Percentiles rank a stretch among this genome's conserved stretches.
phyloP scores from a whole-genome alignment of 352 stramenopile genomes.

The Phytophthora kernoviae region DNA sequence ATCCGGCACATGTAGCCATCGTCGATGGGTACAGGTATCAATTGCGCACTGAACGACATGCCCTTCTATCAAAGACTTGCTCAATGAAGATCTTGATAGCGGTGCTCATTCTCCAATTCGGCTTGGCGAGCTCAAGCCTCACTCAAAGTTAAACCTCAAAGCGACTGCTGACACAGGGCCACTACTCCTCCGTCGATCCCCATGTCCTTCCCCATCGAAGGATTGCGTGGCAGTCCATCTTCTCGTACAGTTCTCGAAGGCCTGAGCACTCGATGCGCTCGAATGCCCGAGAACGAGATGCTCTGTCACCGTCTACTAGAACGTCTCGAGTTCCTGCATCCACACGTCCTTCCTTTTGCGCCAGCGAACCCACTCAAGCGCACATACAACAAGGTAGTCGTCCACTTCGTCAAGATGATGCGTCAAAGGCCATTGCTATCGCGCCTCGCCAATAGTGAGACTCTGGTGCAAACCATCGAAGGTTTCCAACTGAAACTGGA shows the following conservation, averaged over 20 bases:
- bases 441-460: slow-evolving; percentile 17
- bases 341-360: slow-evolving; percentile 17
- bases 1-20: no score
- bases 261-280: not conserved
- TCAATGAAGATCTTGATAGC: no score
- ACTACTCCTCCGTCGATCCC: not conserved
- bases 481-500: slow-evolving; percentile 10
- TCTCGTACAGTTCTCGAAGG: not conserved
- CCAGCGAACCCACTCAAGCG: slow-evolving; percentile 50
- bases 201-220: not conserved
- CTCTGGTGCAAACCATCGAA: slow-evolving; percentile 1
- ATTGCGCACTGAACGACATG: no score
- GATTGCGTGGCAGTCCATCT: not conserved
- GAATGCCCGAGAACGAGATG: slow-evolving; percentile 14
- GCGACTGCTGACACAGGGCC: no score
- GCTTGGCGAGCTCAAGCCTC: no score
- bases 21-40: no score
- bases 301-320: slow-evolving; percentile 7
- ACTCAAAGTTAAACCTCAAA: no score
- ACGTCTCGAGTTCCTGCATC: slow-evolving; percentile 9
- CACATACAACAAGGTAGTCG: slow-evolving; percentile 8
- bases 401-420: slow-evolving; percentile 16
- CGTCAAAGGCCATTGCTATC: slow-evolving; percentile 6
- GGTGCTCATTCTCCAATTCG: no score
- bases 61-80: no score